Base-by-base conservation (phyloP, 2,329 filamentous ascomycete species). In the Calonectria montana region DNA sequence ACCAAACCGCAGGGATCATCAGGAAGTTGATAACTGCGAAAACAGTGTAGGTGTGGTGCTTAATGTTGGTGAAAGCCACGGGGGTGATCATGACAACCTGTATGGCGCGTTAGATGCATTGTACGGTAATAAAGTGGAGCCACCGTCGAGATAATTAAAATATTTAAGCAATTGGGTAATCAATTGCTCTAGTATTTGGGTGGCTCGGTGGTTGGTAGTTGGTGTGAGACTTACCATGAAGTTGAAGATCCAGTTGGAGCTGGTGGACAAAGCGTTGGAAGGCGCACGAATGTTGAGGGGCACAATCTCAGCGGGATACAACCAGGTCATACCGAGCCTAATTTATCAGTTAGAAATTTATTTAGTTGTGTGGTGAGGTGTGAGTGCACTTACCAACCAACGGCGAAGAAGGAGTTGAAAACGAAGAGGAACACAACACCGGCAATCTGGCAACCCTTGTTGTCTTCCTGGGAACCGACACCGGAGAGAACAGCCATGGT, bases 381-480 rank as follows among this genome's bases (percentile, higher is more conserved):
- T 21, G 31, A 7, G 10, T 47, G 43, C 43, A 39, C 53, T 39
- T 59, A 59, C 53, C 90, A 91, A 0, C 89, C 90, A 50, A 90
- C 77, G 5, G 88, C 90, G 75, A 91, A 92, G 75, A 91, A 87
- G 16, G 88, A 85, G 25, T 89, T 88, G 64, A 91, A 89, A 61
- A 87, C 86, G 79, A 93, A 93, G n/a, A 93, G 81, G 82, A 93
- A 93, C 75, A 91, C 90, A 21, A 93, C 90, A 15, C 89, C 91
- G 0, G 86, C 89, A 45, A 91, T 89, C 53, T 90, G 91, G 47
- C 82, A 91, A 80, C 63, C 84, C 82, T 74, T 86, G 75, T 86
- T 82, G 4, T 82, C 77, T 61, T 88, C 86, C 70, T 87, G 84
- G 0, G 87, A 88, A 73, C 90, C 91, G 69, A 93, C 84, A 39